phyloP scores from a whole-genome alignment of 2,329 filamentous ascomycete species.

The Colletotrichum caudatum region DNA sequence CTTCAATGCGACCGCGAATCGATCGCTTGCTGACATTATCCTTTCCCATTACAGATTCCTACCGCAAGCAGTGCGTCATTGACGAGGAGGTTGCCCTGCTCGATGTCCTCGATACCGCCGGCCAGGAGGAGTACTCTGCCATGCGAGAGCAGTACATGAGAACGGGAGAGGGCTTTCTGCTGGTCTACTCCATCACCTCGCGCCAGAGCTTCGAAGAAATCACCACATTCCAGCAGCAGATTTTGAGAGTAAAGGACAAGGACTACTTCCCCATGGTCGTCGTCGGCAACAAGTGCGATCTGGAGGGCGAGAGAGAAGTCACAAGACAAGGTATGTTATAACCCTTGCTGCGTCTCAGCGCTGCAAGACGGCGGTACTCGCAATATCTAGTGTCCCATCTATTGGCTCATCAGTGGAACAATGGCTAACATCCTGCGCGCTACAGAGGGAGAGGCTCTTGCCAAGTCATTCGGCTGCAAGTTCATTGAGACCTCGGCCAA shows the following conservation, averaged over 20 bases:
- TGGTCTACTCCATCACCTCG: constrained; percentile 98
- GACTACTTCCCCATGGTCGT: constrained; percentile 99
- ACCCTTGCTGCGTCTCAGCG: constrained; percentile 14
- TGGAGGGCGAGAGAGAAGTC: constrained; percentile 92
- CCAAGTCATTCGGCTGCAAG: constrained; percentile 91
- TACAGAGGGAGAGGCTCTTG: constrained; percentile 89
- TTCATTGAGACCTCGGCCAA: constrained; percentile 99
- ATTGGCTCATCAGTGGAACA: background rate
- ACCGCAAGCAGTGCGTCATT: constrained; percentile 99
- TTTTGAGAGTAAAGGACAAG: constrained; percentile 98
- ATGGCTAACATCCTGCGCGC: constrained; percentile 19
- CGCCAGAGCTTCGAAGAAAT: constrained; percentile 99
- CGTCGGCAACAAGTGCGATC: constrained; percentile 99
- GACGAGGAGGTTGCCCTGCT: constrained; percentile 98
- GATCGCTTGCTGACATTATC: constrained; percentile 43
- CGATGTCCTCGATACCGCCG: constrained; percentile 97
- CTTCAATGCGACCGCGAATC: constrained; percentile 24
- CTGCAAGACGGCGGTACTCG: background rate
- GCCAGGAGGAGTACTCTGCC: constrained; percentile 98
- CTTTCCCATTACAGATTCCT: constrained; percentile 78
- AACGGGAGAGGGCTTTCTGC: constrained; percentile 95
- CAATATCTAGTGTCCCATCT: background rate
- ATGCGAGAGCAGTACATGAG: constrained; percentile 99
- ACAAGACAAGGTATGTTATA: constrained; percentile 82
- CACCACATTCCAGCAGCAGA: constrained; percentile 98